Evolutionary conservation across 805 yeast species (phyloP).

Genomic region (Pichia deserticola): DNA sequence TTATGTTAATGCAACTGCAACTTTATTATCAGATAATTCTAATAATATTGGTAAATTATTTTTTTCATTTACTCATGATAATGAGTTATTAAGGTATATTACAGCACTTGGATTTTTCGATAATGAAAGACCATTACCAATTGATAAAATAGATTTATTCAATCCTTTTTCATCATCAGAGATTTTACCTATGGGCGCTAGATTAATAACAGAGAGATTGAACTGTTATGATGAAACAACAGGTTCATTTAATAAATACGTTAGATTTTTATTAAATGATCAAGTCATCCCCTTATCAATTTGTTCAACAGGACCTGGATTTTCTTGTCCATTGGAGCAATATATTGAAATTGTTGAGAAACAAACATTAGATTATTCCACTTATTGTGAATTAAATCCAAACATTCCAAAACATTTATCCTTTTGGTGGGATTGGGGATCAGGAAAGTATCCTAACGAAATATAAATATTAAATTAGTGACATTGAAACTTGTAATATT

Average conservation of each 20-base stretch:
- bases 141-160: constrained; percentile 34
- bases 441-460: too few species aligned
- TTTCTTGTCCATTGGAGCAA: constrained; percentile 33
- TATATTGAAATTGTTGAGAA: constrained; percentile 11
- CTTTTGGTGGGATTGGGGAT: constrained; percentile 7
- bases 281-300: constrained; percentile 43
- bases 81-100: constrained; percentile 48
- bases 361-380: not conserved
- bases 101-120: constrained; percentile 54
- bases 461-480: too few species aligned
- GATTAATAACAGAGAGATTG: constrained; percentile 39
- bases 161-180: constrained; percentile 30
- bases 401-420: constrained; percentile 1
- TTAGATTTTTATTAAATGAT: constrained; percentile 43
- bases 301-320: constrained; percentile 49
- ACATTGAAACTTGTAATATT: too few species aligned
- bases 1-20: constrained; percentile 5
- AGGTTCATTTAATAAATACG: constrained; percentile 24
- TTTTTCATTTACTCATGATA: constrained; percentile 66
- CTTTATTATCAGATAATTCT: constrained; percentile 24
- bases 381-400: not conserved
- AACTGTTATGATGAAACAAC: constrained; percentile 23
- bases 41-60: constrained; percentile 34
- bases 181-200: constrained; percentile 45
- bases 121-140: constrained; percentile 34